phyloP scores from a whole-genome alignment of 2,329 filamentous ascomycete species.

The Aspergillus pseudonomiae region DNA sequence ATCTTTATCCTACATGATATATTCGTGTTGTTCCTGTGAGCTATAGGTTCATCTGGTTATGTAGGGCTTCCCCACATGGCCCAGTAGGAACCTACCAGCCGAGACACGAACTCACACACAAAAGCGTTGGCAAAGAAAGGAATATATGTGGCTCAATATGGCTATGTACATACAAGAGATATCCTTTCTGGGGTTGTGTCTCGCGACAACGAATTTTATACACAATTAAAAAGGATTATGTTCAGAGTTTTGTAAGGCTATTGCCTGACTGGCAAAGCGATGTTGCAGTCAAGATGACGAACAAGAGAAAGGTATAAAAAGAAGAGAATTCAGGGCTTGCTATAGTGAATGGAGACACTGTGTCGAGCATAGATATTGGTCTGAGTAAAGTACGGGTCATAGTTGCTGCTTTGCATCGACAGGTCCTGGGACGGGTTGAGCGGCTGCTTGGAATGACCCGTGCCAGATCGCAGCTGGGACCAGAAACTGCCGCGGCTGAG shows the following conservation, averaged over 20 bases:
- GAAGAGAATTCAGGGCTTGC: neutral
- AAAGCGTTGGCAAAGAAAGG: too few relatives aligned
- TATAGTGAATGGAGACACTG: neutral
- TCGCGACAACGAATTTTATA: neutral
- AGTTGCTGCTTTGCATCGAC: constrained; percentile 44
- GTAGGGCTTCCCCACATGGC: too few relatives aligned
- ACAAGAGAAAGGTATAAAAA: neutral
- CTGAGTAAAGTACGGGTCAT: neutral
- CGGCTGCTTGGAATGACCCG: neutral
- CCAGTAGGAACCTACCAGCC: too few relatives aligned
- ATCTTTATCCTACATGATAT: too few relatives aligned
- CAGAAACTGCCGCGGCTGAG: constrained; percentile 23
- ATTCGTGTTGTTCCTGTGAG: too few relatives aligned
- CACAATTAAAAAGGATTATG: neutral
- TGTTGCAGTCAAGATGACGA: neutral
- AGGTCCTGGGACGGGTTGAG: neutral
- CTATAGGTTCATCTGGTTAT: too few relatives aligned
- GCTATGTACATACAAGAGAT: neutral
- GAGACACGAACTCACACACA: too few relatives aligned
- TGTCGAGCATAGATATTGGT: neutral
- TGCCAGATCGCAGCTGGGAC: constrained; percentile 18
- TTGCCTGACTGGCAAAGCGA: neutral
- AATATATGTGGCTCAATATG: neutral
- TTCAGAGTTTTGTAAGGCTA: neutral
- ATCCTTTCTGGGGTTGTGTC: neutral